Percentiles rank a stretch among this genome's conserved stretches.
Evolutionary conservation across 495 filamentous ascomycete species (phyloP).

Genomic region (Annulohypoxylon bovei): DNA sequence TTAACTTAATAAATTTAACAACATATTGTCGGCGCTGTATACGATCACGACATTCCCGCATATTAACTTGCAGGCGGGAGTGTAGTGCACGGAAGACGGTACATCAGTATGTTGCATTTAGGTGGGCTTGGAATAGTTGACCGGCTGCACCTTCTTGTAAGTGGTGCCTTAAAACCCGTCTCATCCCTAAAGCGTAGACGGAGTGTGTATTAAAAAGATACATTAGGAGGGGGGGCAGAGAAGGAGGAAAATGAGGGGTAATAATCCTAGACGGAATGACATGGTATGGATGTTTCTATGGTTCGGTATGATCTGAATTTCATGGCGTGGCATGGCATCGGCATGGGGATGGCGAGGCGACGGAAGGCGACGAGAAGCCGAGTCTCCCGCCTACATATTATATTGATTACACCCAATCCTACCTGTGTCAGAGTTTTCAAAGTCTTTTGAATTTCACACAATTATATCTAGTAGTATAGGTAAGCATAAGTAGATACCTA

Average conservation of each 20-base stretch:
- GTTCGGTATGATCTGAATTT: slow-evolving; percentile 33
- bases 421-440: background rate
- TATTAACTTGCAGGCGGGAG: background rate
- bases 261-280: slow-evolving; percentile 16
- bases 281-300: slow-evolving; percentile 18
- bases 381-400: background rate
- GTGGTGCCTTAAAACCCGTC: background rate
- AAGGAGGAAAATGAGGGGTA: slow-evolving; percentile 19
- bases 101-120: slow-evolving; percentile 15
- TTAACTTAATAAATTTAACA: background rate
- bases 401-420: background rate
- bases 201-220: background rate
- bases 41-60: background rate
- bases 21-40: background rate
- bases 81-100: slow-evolving; percentile 8
- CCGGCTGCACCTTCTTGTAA: background rate
- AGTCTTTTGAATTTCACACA: background rate
- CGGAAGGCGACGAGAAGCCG: background rate
- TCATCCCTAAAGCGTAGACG: slow-evolving; percentile 5
- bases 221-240: background rate
- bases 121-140: background rate
- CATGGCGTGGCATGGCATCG: slow-evolving; percentile 8
- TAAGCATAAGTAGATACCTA: background rate
- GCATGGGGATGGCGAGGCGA: background rate
- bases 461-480: background rate